Percentiles rank a stretch among this genome's conserved stretches.
phyloP scores from a whole-genome alignment of 495 filamentous ascomycete species.

The Aspergillus olivimuriae region DNA sequence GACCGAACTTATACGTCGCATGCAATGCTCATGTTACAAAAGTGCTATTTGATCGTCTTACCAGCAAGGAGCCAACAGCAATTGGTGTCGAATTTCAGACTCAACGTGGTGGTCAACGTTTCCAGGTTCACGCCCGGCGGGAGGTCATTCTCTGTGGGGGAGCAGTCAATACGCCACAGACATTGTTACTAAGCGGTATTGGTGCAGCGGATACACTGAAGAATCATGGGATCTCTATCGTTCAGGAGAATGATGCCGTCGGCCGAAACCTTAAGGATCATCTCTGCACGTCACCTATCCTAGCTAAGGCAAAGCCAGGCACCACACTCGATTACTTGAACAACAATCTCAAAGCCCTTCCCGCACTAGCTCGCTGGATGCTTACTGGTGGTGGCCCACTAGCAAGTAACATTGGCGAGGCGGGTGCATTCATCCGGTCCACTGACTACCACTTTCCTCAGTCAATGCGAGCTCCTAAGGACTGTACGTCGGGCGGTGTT shows the following conservation, averaged over 20 bases:
- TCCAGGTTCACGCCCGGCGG: constrained; percentile 17
- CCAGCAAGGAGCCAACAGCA: constrained; percentile 1
- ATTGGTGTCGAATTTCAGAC: constrained; percentile 18
- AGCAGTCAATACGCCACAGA: constrained; percentile 26
- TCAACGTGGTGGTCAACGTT: constrained; percentile 10
- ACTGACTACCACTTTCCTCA: constrained; percentile 10
- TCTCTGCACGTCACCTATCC: constrained; percentile 13
- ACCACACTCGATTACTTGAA: constrained; percentile 17
- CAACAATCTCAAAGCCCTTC: constrained; percentile 11
- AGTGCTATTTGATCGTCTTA: constrained; percentile 13
- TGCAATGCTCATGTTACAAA: constrained; percentile 13
- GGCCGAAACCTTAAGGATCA: constrained; percentile 18
- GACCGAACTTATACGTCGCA: constrained; percentile 15
- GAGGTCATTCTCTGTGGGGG: constrained; percentile 34
- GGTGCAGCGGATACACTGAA: constrained; percentile 26
- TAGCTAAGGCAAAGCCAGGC: constrained; percentile 15
- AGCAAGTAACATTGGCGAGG: constrained; percentile 18
- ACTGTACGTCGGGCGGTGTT: constrained; percentile 10
- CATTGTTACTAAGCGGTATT: constrained; percentile 32
- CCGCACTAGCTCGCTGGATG: constrained; percentile 14
- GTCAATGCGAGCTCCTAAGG: background rate
- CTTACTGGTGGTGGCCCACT: constrained; percentile 14
- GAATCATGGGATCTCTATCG: constrained; percentile 8
- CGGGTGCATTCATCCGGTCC: constrained; percentile 16
- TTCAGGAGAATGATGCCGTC: constrained; percentile 9